phyloP scores from a whole-genome alignment of 2,329 filamentous ascomycete genomes.

The Alternaria longipes region DNA sequence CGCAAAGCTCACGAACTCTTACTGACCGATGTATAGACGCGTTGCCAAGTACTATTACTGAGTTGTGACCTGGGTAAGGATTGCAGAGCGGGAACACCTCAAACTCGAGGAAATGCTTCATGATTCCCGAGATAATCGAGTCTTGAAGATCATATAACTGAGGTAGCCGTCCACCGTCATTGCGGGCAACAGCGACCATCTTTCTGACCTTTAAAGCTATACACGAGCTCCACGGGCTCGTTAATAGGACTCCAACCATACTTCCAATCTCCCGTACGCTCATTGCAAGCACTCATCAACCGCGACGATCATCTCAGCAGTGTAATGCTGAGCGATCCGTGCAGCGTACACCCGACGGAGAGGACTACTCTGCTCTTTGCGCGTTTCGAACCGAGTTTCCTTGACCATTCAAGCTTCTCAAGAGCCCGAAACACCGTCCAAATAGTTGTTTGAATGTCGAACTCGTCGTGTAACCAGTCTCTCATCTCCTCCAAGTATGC shows the following conservation, averaged over 20 bases:
- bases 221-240: neutral
- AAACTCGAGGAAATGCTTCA: conserved; percentile 5
- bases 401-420: too few species aligned
- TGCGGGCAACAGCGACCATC: conserved; percentile 17
- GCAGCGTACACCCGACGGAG: too few species aligned
- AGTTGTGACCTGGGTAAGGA: neutral
- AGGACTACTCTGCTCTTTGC: conserved; percentile 7
- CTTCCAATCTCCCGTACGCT: conserved; percentile 23
- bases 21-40: neutral
- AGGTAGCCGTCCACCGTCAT: conserved; percentile 19
- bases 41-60: neutral
- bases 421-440: too few species aligned
- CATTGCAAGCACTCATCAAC: conserved; percentile 21
- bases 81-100: neutral
- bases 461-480: conserved; percentile 14
- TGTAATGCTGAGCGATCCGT: conserved; percentile 2
- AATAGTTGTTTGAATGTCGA: neutral
- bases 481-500: conserved; percentile 17
- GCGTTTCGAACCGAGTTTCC: conserved; percentile 9
- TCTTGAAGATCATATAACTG: conserved; percentile 5
- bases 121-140: conserved; percentile 4
- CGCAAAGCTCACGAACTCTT: neutral
- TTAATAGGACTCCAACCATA: conserved; percentile 16
- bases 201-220: conserved; percentile 2
- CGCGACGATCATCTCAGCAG: conserved; percentile 17